These are phyloP conservation scores for Hippophae tibetana DNA, from an alignment of 306 rosid genomes.

Conservation along the genomic window DNA sequence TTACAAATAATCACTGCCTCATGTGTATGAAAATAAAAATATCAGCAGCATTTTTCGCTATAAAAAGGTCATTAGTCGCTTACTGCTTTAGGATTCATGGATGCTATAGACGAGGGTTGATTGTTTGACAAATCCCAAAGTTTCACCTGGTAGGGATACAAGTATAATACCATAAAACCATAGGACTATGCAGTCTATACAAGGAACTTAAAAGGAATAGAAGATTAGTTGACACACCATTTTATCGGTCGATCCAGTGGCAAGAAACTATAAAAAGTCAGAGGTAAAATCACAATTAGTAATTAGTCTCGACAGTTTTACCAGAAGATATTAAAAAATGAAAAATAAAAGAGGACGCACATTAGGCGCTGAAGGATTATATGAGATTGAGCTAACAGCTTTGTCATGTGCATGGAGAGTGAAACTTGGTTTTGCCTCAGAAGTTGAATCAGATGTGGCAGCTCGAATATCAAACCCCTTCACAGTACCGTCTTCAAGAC, in stretches of 20 bases:
- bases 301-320: constrained; percentile 11
- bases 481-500: constrained; percentile 82
- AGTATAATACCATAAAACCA: background rate
- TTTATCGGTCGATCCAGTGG: constrained; percentile 86
- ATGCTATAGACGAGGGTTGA: constrained; percentile 67
- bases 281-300: constrained; percentile 14
- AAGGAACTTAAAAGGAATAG: background rate
- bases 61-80: constrained; percentile 17
- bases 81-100: constrained; percentile 50
- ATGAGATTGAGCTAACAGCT: constrained; percentile 64
- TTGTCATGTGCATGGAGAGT: constrained; percentile 90
- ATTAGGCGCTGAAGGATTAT: constrained; percentile 61
- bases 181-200: constrained; percentile 1
- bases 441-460: constrained; percentile 40
- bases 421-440: constrained; percentile 52
- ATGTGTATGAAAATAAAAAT: too few relatives aligned
- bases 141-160: constrained; percentile 49
- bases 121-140: constrained; percentile 92
- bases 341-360: constrained; percentile 28
- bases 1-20: too few relatives aligned
- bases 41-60: too few relatives aligned
- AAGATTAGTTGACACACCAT: constrained; percentile 33
- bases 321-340: background rate
- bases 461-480: constrained; percentile 78
- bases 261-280: constrained; percentile 56